A percentile compares a stretch with the other conserved stretches of the same genome.
Conservation (phyloP, 495 filamentous ascomycete genomes). For the Neurospora discreta region DNA sequence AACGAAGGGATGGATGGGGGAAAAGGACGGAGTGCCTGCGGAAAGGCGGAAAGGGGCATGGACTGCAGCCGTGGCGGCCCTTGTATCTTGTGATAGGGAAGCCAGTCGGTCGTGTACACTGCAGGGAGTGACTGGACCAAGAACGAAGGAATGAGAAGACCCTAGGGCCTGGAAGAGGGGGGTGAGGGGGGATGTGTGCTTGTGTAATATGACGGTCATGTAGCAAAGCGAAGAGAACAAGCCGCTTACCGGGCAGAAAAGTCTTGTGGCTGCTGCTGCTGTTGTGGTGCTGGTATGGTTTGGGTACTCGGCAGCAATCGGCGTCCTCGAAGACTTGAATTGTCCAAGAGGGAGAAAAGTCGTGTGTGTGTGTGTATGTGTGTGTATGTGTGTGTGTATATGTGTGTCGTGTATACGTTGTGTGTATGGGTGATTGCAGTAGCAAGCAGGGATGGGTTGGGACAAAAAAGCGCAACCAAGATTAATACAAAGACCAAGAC, state of each 20-base stretch:
- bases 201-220: constrained; percentile 8
- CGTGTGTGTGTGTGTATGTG: background rate
- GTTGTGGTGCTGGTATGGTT: background rate
- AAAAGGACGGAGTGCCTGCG: constrained; percentile 24
- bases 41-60: constrained; percentile 30
- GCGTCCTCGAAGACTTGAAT: background rate
- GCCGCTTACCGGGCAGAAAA: constrained; percentile 2
- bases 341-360: background rate
- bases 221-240: constrained; percentile 2
- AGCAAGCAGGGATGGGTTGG: background rate
- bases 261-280: background rate
- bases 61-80: constrained; percentile 21
- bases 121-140: background rate
- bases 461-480: background rate
- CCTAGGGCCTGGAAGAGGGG: background rate
- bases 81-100: constrained; percentile 12
- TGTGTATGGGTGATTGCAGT: constrained; percentile 5
- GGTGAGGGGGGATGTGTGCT: background rate
- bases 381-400: background rate
- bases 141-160: constrained; percentile 1
- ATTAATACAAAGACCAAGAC: constrained; percentile 1
- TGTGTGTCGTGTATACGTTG: background rate
- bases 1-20: constrained; percentile 17
- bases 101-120: background rate
- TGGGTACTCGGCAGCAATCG: constrained; percentile 3